Evolutionary conservation across 345 rosid genomes (phyloP).

Genomic region (Salix purpurea): DNA sequence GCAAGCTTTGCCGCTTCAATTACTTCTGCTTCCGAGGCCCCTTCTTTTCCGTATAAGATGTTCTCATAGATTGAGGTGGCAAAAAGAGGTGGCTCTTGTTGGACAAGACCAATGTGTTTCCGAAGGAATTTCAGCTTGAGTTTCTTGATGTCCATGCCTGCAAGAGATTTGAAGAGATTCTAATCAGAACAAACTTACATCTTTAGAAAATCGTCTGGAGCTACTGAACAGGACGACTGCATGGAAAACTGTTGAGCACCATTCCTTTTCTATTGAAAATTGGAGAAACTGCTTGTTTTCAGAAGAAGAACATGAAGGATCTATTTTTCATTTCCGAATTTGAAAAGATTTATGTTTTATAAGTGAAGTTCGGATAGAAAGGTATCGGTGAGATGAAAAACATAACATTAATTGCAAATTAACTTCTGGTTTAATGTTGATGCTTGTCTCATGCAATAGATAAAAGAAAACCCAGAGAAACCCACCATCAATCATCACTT

Average conservation of each 20-base stretch:
- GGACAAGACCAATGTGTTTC: conserved; percentile 72
- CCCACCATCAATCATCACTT: conserved; percentile 72
- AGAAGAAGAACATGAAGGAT: no score
- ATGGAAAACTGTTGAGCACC: background rate
- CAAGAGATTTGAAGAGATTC: background rate
- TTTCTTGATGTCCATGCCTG: conserved; percentile 65
- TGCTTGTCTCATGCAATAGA: no score
- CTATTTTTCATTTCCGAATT: no score
- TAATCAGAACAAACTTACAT: background rate
- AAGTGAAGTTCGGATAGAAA: no score
- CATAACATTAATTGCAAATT: no score
- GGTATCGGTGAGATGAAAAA: no score
- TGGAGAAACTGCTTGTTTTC: no score
- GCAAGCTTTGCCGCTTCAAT: conserved; percentile 70
- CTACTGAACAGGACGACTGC: no score
- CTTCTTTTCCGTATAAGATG: conserved; percentile 72
- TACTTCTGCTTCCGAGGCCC: conserved; percentile 67
- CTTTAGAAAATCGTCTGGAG: no score
- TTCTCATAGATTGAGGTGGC: conserved; percentile 75
- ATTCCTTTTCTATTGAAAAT: background rate
- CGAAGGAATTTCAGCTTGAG: conserved; percentile 61
- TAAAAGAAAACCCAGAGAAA: background rate
- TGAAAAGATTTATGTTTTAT: no score
- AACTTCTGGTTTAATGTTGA: no score
- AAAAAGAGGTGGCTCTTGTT: conserved; percentile 87